Percentiles rank a stretch among this genome's conserved stretches.
phyloP scores from a whole-genome alignment of 306 rosid genomes.

The Delonix regia region DNA sequence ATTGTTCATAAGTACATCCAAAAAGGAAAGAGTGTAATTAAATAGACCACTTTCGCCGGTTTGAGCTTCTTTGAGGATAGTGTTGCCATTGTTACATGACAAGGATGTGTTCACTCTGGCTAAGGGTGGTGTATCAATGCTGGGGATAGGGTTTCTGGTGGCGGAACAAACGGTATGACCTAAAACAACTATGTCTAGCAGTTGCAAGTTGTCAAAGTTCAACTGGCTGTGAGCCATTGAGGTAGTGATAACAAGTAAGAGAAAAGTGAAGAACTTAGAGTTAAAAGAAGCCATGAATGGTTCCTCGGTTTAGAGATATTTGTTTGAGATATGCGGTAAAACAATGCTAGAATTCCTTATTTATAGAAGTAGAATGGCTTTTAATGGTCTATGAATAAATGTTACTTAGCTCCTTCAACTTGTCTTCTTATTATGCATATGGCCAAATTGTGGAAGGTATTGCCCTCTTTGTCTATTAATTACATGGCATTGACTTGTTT shows the following conservation, averaged over 20 bases:
- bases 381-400: background rate
- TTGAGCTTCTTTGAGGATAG: background rate
- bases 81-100: background rate
- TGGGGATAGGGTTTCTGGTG: background rate
- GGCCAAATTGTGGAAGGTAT: background rate
- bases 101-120: background rate
- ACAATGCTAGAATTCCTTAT: background rate
- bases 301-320: background rate
- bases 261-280: background rate
- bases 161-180: background rate
- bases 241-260: background rate
- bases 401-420: background rate
- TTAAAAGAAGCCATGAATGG: background rate
- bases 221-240: no score
- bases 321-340: background rate
- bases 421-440: no score
- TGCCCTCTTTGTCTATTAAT: background rate
- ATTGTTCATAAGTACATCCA: background rate
- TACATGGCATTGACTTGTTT: background rate
- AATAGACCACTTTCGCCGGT: background rate
- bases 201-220: background rate
- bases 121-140: background rate
- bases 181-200: background rate
- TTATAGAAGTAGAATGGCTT: background rate
- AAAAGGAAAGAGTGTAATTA: background rate